Conservation (phyloP, 108 stramenopile species). For the Discostella stelligeroides region DNA sequence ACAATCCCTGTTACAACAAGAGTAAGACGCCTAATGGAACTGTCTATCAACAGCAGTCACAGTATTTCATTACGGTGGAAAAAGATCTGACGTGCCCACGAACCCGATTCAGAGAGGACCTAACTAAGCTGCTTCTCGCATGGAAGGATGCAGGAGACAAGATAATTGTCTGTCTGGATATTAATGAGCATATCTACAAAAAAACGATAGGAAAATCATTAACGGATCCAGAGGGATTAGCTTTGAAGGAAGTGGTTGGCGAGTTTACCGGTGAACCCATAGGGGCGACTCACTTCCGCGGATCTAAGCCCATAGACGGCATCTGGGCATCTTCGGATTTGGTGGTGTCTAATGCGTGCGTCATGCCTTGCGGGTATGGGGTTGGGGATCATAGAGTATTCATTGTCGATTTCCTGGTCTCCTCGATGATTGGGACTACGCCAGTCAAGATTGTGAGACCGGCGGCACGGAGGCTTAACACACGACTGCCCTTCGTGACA, state of each 20-base stretch:
- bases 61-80: not conserved
- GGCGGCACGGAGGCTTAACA: too few relatives aligned
- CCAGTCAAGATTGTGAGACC: slow-evolving; percentile 1
- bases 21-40: not conserved
- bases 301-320: not conserved
- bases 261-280: not conserved
- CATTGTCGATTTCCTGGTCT: too few relatives aligned
- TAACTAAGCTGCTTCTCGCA: too few relatives aligned
- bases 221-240: not conserved
- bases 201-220: not conserved
- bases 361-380: too few relatives aligned
- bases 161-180: slow-evolving; percentile 10
- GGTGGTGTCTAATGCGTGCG: too few relatives aligned
- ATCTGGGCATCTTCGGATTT: too few relatives aligned
- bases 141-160: too few relatives aligned
- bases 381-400: slow-evolving; percentile 19
- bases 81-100: too few relatives aligned
- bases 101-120: not conserved
- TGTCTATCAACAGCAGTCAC: not conserved
- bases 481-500: not conserved
- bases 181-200: slow-evolving; percentile 1
- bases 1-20: not conserved
- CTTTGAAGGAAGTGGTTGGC: not conserved
- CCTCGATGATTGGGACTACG: not conserved
- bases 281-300: slow-evolving; percentile 7